A percentile compares a stretch with the other conserved stretches of the same genome.
phyloP scores from a whole-genome alignment of 1,284 basidiomycete genomes.

The Apiotrichum akiyoshidainum region DNA sequence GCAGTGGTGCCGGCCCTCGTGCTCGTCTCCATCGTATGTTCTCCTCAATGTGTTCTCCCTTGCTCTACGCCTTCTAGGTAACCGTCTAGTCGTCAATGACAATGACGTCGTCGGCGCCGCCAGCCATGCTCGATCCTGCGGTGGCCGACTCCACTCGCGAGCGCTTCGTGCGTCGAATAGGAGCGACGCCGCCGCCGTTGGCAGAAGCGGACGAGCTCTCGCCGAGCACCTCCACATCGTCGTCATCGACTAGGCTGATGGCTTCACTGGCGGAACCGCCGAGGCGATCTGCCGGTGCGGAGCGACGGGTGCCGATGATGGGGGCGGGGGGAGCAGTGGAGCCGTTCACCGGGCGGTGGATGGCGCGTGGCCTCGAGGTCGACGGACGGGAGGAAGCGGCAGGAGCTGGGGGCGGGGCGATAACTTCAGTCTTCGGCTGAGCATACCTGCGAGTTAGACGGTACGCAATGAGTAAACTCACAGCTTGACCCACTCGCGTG shows the following conservation, averaged over 20 bases:
- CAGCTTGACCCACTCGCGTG: slow-evolving; percentile 92
- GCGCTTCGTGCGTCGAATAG: slow-evolving; percentile 12
- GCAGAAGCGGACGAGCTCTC: slow-evolving; percentile 5
- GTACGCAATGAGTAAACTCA: slow-evolving; percentile 53
- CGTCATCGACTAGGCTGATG: slow-evolving; percentile 9
- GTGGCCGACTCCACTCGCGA: slow-evolving; percentile 4
- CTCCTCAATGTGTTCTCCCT: neutral
- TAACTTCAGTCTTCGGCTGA: slow-evolving; percentile 21
- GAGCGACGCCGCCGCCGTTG: slow-evolving; percentile 1
- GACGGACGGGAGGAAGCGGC: slow-evolving; percentile 11
- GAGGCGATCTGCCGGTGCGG: neutral
- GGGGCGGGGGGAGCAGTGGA: slow-evolving; percentile 4
- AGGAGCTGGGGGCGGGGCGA: slow-evolving; percentile 4
- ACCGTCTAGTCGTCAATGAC: slow-evolving; percentile 34
- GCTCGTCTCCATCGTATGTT: neutral
- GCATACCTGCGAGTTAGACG: slow-evolving; percentile 29
- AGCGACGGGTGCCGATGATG: slow-evolving; percentile 12
- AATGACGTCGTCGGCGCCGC: slow-evolving; percentile 33
- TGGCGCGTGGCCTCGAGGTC: slow-evolving; percentile 14
- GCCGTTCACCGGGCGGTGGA: slow-evolving; percentile 19
- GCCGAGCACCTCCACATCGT: slow-evolving; percentile 15
- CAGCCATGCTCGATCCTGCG: neutral
- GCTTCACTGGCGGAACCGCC: slow-evolving; percentile 19
- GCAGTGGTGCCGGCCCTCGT: no score
- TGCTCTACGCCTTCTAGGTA: neutral